These are phyloP conservation scores for Zymoseptoria pseudotritici DNA, from an alignment of 2,329 filamentous ascomycete genomes.

Conservation along the genomic window DNA sequence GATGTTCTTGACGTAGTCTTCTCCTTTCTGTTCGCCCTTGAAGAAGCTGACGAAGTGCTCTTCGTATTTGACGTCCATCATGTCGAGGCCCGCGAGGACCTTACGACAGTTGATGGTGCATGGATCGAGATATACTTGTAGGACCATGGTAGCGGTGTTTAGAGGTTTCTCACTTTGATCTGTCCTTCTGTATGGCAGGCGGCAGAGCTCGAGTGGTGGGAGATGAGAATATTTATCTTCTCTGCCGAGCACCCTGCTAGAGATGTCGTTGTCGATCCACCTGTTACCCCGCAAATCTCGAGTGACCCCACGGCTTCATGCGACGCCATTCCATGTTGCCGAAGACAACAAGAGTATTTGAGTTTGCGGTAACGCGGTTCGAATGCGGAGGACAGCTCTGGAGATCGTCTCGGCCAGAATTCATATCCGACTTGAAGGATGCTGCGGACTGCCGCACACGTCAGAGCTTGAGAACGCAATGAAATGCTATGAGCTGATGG, in stretches of 20 bases:
- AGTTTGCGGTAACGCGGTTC: no score
- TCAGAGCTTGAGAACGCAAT: no score
- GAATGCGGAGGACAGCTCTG: no score
- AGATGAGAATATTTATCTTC: background rate
- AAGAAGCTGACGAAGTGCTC: conserved; percentile 35
- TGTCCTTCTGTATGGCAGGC: no score
- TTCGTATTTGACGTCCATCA: conserved; percentile 32
- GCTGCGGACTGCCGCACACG: no score
- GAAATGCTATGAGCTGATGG: no score
- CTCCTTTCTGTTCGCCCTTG: conserved; percentile 33
- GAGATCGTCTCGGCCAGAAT: no score
- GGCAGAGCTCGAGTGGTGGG: background rate
- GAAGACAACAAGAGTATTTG: no score
- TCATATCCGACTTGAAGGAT: no score
- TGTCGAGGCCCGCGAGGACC: conserved; percentile 34
- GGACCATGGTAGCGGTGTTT: conserved; percentile 14
- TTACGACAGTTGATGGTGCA: conserved; percentile 38
- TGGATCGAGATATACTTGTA: conserved; percentile 34
- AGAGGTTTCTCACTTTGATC: background rate
- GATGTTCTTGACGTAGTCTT: conserved; percentile 28
- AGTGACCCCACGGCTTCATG: no score
- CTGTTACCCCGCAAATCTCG: background rate
- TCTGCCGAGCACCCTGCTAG: background rate
- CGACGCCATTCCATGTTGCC: no score
- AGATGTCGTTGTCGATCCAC: background rate